These are phyloP conservation scores for Bryum argenteum DNA, from an alignment of 225 moss, liverwort and hornwort genomes.

Conservation along the genomic window DNA sequence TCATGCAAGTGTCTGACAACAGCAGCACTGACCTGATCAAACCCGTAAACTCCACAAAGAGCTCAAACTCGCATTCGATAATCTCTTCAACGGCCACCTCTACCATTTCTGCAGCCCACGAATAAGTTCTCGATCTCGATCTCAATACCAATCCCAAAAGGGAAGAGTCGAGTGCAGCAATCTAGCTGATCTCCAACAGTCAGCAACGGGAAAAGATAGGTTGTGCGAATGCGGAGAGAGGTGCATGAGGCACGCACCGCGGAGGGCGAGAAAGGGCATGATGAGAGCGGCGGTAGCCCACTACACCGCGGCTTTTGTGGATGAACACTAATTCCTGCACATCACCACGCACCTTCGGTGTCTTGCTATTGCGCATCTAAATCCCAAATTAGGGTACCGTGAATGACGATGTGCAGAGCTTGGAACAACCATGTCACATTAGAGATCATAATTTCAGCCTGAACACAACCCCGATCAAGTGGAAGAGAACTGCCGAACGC, in stretches of 20 bases:
- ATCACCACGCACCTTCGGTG: background rate
- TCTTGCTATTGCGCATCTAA: background rate
- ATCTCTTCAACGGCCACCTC: conserved; percentile 80
- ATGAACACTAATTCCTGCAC: conserved; percentile 81
- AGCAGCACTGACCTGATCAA: too few species aligned
- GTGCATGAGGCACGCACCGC: conserved; percentile 41
- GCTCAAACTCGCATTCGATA: conserved; percentile 84
- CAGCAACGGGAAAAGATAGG: conserved; percentile 8
- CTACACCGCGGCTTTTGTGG: conserved; percentile 85
- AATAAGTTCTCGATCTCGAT: too few species aligned
- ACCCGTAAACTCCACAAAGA: background rate
- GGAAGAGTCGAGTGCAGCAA: background rate
- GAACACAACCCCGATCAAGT: conserved; percentile 14
- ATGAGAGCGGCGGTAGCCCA: conserved; percentile 84
- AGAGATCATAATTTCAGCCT: background rate
- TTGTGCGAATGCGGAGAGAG: too few species aligned
- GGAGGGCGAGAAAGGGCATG: conserved; percentile 68
- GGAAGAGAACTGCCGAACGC: background rate
- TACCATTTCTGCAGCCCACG: conserved; percentile 58
- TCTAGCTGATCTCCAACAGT: background rate
- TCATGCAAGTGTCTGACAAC: too few species aligned
- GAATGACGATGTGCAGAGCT: conserved; percentile 1
- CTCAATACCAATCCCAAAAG: conserved; percentile 10
- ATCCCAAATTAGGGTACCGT: background rate
- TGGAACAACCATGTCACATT: background rate